Evolutionary conservation across 305 asterid genomes (phyloP).

Genomic region (Striga hermonthica): DNA sequence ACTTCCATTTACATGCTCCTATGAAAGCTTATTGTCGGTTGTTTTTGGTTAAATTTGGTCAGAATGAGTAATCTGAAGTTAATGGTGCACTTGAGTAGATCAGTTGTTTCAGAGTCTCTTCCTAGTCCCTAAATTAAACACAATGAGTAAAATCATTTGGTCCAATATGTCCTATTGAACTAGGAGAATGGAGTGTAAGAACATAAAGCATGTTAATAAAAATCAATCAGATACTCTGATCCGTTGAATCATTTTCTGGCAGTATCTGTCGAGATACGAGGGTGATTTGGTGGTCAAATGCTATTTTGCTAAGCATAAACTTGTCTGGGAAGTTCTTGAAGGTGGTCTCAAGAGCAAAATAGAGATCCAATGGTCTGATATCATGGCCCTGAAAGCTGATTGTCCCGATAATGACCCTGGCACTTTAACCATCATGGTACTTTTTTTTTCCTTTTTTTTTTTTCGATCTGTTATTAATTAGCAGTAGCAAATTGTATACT

Average conservation of each 20-base stretch:
- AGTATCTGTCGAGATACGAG: slow-evolving; percentile 70
- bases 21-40: not conserved
- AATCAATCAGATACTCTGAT: not conserved
- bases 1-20: slow-evolving; percentile 4
- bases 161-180: not conserved
- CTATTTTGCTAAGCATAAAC: slow-evolving; percentile 84
- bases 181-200: slow-evolving; percentile 17
- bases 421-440: slow-evolving; percentile 66
- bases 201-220: too few relatives aligned
- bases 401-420: slow-evolving; percentile 58
- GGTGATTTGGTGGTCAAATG: slow-evolving; percentile 92
- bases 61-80: slow-evolving; percentile 3
- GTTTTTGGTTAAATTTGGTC: slow-evolving; percentile 1
- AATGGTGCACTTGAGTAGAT: slow-evolving; percentile 11
- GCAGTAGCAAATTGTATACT: not conserved
- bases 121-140: not conserved
- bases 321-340: slow-evolving; percentile 88
- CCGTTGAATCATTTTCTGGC: slow-evolving; percentile 33
- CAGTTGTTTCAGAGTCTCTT: slow-evolving; percentile 1
- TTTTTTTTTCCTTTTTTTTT: slow-evolving; percentile 24
- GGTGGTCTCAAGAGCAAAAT: slow-evolving; percentile 80
- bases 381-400: slow-evolving; percentile 62
- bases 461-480: too few relatives aligned
- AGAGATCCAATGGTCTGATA: slow-evolving; percentile 91
- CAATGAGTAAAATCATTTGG: not conserved